Evolutionary conservation across 352 stramenopile genomes (phyloP).

Genomic region (Discostella stelligera): DNA sequence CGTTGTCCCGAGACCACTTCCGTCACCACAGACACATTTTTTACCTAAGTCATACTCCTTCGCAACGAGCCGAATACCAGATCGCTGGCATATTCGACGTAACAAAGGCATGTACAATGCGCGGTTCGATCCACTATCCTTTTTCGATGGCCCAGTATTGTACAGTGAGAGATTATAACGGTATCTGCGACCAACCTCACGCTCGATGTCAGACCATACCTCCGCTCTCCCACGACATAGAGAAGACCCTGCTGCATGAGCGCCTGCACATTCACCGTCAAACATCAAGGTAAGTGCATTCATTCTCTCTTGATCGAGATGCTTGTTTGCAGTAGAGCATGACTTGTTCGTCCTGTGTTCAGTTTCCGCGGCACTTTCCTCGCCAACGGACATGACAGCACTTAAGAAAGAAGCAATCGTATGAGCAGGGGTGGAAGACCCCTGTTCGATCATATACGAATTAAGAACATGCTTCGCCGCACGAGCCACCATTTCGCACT

Average conservation of each 20-base stretch:
- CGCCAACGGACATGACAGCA: constrained; percentile 67
- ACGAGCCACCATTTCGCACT: constrained; percentile 95
- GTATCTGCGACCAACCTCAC: constrained; percentile 72
- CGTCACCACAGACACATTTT: constrained; percentile 64
- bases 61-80: constrained; percentile 88
- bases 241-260: constrained; percentile 26
- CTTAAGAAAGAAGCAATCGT: constrained; percentile 77
- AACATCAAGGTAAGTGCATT: constrained; percentile 54
- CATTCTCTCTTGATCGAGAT: constrained; percentile 65
- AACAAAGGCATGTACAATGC: constrained; percentile 83
- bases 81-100: constrained; percentile 90
- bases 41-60: constrained; percentile 88
- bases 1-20: constrained; percentile 44
- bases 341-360: constrained; percentile 53
- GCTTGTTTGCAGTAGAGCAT: not conserved
- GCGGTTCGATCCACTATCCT: constrained; percentile 23
- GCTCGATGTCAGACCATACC: constrained; percentile 79
- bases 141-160: constrained; percentile 46
- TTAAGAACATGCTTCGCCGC: constrained; percentile 86
- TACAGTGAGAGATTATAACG: constrained; percentile 71
- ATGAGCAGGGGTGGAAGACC: constrained; percentile 49
- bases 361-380: constrained; percentile 78
- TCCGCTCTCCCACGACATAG: constrained; percentile 50
- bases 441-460: constrained; percentile 67
- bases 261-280: constrained; percentile 32